Evolutionary conservation across 2,329 filamentous ascomycete species (phyloP).

Genomic region (Arachnopeziza araneosa): DNA sequence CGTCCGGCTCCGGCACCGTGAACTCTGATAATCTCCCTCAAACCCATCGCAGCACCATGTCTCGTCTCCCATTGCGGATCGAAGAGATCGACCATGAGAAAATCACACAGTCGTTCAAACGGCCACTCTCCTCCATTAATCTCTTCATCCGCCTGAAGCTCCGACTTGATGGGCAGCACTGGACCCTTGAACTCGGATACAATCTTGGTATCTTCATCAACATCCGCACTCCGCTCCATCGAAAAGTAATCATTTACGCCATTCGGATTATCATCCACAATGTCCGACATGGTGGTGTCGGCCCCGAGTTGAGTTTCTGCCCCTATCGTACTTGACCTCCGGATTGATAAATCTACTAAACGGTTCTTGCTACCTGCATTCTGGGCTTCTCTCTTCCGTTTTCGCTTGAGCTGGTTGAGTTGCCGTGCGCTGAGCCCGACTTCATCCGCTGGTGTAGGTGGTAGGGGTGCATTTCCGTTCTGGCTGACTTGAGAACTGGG

Average conservation of each 20-base stretch:
- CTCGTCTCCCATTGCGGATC: slow-evolving; percentile 92
- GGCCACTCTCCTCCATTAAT: slow-evolving; percentile 85
- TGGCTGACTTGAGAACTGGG: slow-evolving; percentile 6
- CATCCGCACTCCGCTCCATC: slow-evolving; percentile 68
- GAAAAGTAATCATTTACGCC: slow-evolving; percentile 82
- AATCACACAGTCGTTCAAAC: slow-evolving; percentile 88
- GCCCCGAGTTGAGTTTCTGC: slow-evolving; percentile 11
- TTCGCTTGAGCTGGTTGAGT: slow-evolving; percentile 89
- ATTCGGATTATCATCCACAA: slow-evolving; percentile 54
- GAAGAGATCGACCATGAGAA: slow-evolving; percentile 89
- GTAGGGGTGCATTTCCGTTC: slow-evolving; percentile 38
- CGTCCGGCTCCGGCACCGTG: slow-evolving; percentile 87
- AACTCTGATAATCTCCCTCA: slow-evolving; percentile 86
- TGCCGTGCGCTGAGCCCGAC: slow-evolving; percentile 82
- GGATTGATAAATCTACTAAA: slow-evolving; percentile 78
- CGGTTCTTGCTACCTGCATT: slow-evolving; percentile 85
- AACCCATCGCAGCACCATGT: slow-evolving; percentile 91
- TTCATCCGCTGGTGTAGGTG: slow-evolving; percentile 49
- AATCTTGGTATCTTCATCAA: slow-evolving; percentile 87
- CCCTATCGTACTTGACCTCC: slow-evolving; percentile 33
- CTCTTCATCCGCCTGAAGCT: slow-evolving; percentile 72
- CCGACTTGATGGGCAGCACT: slow-evolving; percentile 73
- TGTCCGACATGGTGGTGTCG: slow-evolving; percentile 44
- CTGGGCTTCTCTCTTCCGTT: slow-evolving; percentile 84
- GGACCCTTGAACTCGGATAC: slow-evolving; percentile 94